Conservation (phyloP, 2,329 filamentous ascomycete species). For the Cadophora malorum region DNA sequence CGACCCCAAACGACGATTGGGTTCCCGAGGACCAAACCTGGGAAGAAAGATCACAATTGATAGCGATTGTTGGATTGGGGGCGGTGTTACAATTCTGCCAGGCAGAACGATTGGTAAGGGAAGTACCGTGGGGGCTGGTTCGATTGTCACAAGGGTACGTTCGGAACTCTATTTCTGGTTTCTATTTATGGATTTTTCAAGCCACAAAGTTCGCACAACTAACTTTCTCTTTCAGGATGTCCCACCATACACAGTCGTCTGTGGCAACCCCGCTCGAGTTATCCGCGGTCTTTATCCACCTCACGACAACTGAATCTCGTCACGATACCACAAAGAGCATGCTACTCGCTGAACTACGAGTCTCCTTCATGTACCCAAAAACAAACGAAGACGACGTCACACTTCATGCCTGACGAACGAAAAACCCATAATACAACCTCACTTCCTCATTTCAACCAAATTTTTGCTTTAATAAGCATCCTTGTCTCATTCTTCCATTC, state of each 20-base stretch:
- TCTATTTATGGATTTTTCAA: background rate
- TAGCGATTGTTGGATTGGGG: constrained; percentile 71
- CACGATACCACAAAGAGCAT: constrained; percentile 8
- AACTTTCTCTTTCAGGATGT: constrained; percentile 41
- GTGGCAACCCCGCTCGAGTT: constrained; percentile 45
- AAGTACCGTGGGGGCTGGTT: constrained; percentile 59
- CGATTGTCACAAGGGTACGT: constrained; percentile 60
- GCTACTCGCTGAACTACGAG: background rate
- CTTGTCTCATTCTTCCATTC: constrained; percentile 2
- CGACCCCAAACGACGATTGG: constrained; percentile 76
- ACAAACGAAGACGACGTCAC: background rate
- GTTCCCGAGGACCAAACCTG: constrained; percentile 73
- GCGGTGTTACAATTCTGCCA: constrained; percentile 65
- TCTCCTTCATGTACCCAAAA: constrained; percentile 18
- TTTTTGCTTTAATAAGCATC: constrained; percentile 7
- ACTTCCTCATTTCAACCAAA: background rate
- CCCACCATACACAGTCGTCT: constrained; percentile 45
- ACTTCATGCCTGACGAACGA: constrained; percentile 10
- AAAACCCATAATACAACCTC: background rate
- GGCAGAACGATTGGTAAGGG: constrained; percentile 60
- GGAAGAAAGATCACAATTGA: constrained; percentile 79
- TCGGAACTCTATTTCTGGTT: constrained; percentile 27
- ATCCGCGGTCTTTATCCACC: constrained; percentile 40
- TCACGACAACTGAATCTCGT: constrained; percentile 13
- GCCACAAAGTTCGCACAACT: background rate